Base-by-base conservation (phyloP, 805 yeast genomes). In the Yamadazyma tumulicola region DNA sequence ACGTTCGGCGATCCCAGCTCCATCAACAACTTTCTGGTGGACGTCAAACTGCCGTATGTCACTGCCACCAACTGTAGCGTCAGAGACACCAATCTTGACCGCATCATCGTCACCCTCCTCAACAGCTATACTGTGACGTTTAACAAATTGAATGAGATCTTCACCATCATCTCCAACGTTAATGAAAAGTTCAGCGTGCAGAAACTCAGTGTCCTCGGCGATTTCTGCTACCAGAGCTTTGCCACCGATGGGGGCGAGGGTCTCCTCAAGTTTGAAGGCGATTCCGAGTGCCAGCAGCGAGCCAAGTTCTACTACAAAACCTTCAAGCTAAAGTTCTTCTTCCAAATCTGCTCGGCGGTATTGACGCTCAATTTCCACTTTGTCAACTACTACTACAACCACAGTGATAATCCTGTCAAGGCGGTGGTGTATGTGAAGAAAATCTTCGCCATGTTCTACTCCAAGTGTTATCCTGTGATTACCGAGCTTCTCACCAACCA, bases 351-450 rank as follows among this genome's bases (percentile, higher is more conserved):
- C 2, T 10, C 37, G 10, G 29, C 31, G 6, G 21, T 41, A 9
- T 34, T 41, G 29, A 28, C 48, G 11, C 24, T 47, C n/a, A 39
- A 60, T 37, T 58, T 47, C 26, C 64, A 61, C 26, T 41, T 75
- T 7, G 56, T 58, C 27, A 44, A 61, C n/a, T 64, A 66, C 37
- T 72, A 64, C 38, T 72, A 66, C 37, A 36, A 40, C 10, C 40
- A 42, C 7, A 40, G 45, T 1, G n/a, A n/a, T n/a, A 51, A 65
- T 24, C 24, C 45, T 6, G 53, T 49, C 2, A 51, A 59, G 20
- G 53, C 68, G 1, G 61, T 55, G 33, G 52, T 57, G 25, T 62
- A 55, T 38, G 37, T 63, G 19, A 58, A 56, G 29, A 59, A 59
- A 32, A 43, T 61, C 2, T 13, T 47, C 24, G 50, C 46, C 8